phyloP scores from a whole-genome alignment of 2,329 filamentous ascomycete species.

The Colletotrichum camelliae region DNA sequence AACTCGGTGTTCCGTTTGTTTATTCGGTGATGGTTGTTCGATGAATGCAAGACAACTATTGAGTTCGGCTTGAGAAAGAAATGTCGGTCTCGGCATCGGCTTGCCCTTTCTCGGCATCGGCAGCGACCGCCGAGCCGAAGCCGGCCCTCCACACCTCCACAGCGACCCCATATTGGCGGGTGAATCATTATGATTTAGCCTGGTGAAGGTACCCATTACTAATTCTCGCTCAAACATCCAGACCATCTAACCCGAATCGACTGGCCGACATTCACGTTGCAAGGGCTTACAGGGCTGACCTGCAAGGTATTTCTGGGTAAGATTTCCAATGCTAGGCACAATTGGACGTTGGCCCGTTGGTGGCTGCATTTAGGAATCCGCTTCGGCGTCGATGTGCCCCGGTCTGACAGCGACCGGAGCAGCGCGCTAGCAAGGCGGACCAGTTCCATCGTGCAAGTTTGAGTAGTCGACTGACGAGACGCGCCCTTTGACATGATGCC shows the following conservation, averaged over 20 bases:
- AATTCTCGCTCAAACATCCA: not conserved
- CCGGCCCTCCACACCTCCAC: not conserved
- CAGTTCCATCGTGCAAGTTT: not conserved
- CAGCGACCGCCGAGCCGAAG: not conserved
- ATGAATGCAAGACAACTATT: not conserved
- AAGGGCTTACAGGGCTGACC: not conserved
- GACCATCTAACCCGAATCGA: not conserved
- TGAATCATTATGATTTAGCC: not conserved
- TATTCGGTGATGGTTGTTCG: not conserved
- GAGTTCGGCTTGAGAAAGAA: not conserved
- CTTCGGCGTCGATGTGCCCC: not conserved
- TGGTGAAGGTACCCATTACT: not conserved
- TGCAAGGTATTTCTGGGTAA: not conserved
- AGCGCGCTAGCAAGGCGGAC: not conserved
- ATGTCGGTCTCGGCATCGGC: not conserved
- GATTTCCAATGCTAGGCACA: not conserved
- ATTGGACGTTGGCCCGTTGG: not conserved
- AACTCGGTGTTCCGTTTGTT: not conserved
- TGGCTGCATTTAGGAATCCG: not conserved
- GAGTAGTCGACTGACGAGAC: not conserved
- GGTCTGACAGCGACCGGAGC: not conserved
- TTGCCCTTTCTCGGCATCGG: conserved; percentile 3
- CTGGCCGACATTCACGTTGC: not conserved
- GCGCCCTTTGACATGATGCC: conserved; percentile 20
- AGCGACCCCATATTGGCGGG: not conserved